Evolutionary conservation across 1,284 basidiomycete genomes (phyloP).

Genomic region (Sanghuangporus baumii): DNA sequence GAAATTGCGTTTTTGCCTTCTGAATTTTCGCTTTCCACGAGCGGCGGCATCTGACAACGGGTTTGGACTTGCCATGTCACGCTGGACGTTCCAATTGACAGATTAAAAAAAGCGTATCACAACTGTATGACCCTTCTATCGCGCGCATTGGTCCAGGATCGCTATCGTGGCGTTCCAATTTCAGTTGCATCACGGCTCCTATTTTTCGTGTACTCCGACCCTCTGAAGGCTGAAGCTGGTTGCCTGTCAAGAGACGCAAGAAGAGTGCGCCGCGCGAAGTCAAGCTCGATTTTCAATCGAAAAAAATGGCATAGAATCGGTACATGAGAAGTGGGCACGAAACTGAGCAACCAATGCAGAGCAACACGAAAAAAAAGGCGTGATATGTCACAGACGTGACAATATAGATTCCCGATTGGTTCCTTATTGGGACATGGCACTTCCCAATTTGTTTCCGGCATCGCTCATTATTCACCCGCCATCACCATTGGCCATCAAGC

Average conservation of each 20-base stretch:
- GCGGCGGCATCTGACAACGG: not conserved
- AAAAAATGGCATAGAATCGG: not conserved
- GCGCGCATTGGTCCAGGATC: not conserved
- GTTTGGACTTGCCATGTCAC: not conserved
- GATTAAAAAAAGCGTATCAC: not conserved
- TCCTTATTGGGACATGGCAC: not conserved
- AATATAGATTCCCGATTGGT: not conserved
- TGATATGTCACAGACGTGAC: not conserved
- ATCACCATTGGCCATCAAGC: too few species aligned
- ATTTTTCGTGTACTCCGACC: not conserved
- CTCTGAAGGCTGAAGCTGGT: not conserved
- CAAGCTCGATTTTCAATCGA: not conserved
- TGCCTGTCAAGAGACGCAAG: not conserved
- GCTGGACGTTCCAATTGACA: not conserved
- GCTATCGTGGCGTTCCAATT: not conserved
- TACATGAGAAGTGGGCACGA: not conserved
- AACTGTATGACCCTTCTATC: not conserved
- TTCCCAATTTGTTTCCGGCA: too few species aligned
- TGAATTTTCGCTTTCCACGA: not conserved
- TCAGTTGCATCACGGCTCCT: not conserved
- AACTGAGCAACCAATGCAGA: not conserved
- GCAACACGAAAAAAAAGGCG: not conserved
- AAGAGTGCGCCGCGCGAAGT: not conserved
- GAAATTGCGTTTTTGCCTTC: not conserved
- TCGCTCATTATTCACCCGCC: too few species aligned